Evolutionary conservation across 1,284 basidiomycete species (phyloP), one percentile per base, ranked within the genome.

Genomic region (Sparassis latifolia): DNA sequence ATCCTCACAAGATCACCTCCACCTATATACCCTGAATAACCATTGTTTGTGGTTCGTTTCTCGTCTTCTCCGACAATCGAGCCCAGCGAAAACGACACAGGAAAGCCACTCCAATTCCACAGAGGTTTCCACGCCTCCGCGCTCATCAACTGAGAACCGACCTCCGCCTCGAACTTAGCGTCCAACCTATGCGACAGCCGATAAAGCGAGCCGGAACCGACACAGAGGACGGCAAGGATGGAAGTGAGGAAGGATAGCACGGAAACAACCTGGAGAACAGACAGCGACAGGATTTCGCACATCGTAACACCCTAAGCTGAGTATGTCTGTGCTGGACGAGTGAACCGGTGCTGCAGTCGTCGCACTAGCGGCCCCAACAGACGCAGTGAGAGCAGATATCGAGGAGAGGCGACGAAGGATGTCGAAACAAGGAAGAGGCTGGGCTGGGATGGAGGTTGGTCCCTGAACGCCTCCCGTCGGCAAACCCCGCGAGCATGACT

Each of bases 271-370:
- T 67, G 66, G 54, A 67, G 52, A 47, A 66, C 52, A 39, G 66
- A 67, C 44, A 68, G 50, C 52, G 66, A 67, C 44, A 67, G 58
- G 44, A 65, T 28, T 42, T 66, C 64, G 58, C 62, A 63, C 65
- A 52, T 46, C 10, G 33, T 43, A 29, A 53, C 35, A n/a, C n/a
- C n/a, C 54, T 54, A 33, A 42, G 53, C 20, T 32, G 30, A 10
- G 44, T 44, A 37, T 46, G 49, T 45, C 49, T 50, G 29, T 32
- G 48, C 30, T 39, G 42, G 28, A 30, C 10, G 43, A 39, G 37
- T 27, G 35, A n/a, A 33, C 38, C 48, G 42, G 49, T 44, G 49
- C 49, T 50, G 35, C 32, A 28, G 12, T 12, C 32, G 44, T 27
- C 33, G 44, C 49, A 44, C 44, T 28, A 29, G 44, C 28, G 49